Evolutionary conservation across 371 early-diverging fungal genomes (phyloP).

Genomic region (Catenaria anguillulae): DNA sequence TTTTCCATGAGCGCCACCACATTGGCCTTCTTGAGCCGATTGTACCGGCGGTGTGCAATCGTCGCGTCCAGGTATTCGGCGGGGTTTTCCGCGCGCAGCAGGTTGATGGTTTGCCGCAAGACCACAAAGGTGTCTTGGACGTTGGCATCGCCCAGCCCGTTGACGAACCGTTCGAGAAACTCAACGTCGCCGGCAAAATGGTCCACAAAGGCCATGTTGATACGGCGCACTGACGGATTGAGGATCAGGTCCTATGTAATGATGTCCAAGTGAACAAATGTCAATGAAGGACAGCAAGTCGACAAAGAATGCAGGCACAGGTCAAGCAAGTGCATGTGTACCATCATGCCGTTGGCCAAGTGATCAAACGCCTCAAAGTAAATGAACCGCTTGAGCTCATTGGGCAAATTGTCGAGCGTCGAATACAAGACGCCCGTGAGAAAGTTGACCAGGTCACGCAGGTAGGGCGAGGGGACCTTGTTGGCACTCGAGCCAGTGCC

Average conservation of each 20-base stretch:
- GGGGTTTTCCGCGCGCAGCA: constrained; percentile 47
- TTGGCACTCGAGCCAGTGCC: constrained; percentile 11
- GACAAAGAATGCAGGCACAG: too few relatives aligned
- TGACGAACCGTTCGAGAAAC: constrained; percentile 57
- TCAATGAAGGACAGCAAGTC: too few relatives aligned
- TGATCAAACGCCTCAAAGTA: constrained; percentile 65
- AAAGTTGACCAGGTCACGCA: constrained; percentile 53
- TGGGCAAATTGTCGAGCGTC: constrained; percentile 50
- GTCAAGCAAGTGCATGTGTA: too few relatives aligned
- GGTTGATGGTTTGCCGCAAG: constrained; percentile 49
- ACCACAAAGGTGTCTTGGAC: constrained; percentile 53
- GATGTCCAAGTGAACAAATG: too few relatives aligned
- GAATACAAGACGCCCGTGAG: constrained; percentile 52
- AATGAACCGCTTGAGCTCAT: constrained; percentile 45
- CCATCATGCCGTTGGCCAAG: constrained; percentile 43
- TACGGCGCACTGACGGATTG: constrained; percentile 40
- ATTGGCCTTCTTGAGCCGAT: constrained; percentile 41
- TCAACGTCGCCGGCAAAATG: constrained; percentile 54
- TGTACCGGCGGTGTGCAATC: constrained; percentile 42
- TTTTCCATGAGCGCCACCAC: constrained; percentile 62
- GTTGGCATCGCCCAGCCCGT: constrained; percentile 44
- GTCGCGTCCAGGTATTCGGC: constrained; percentile 54
- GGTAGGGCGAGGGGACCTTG: constrained; percentile 40
- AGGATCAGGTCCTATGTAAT: constrained; percentile 35
- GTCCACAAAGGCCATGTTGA: constrained; percentile 45